These are phyloP conservation scores for Penicillium sp. DNA, from an alignment of 2,329 filamentous ascomycete genomes.

Conservation along the genomic window DNA sequence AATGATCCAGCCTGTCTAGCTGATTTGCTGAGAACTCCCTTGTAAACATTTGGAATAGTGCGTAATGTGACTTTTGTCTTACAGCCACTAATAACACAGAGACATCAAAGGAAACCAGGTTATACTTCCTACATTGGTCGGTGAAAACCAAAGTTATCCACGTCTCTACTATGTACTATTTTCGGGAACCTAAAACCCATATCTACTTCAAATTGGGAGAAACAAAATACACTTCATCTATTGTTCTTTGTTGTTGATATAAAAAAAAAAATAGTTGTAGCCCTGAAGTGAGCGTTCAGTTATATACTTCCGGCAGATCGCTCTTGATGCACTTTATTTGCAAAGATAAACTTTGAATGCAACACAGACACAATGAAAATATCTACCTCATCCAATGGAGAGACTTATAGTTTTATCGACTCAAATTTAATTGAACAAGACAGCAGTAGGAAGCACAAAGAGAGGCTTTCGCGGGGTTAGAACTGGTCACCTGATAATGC, in stretches of 20 bases:
- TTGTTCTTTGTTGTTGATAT: background rate
- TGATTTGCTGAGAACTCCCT: background rate
- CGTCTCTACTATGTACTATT: background rate
- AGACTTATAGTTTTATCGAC: background rate
- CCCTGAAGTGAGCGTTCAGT: background rate
- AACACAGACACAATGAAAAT: too few species aligned
- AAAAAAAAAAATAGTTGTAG: too few species aligned
- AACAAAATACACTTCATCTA: background rate
- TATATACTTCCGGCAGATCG: background rate
- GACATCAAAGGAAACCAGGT: background rate
- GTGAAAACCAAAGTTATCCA: background rate
- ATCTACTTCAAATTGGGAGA: background rate
- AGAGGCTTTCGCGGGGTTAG: constrained; percentile 4
- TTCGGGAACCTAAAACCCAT: too few species aligned
- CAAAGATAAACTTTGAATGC: background rate
- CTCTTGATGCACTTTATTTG: background rate
- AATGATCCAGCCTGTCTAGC: background rate
- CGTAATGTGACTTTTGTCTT: background rate
- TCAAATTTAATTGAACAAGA: background rate
- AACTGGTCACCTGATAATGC: constrained; percentile 7
- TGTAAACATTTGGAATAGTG: background rate
- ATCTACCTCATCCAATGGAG: background rate
- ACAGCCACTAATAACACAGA: background rate
- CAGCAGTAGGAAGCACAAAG: background rate
- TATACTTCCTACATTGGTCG: background rate